Base-by-base conservation (phyloP, 1,284 basidiomycete genomes). In the Apiotrichum gamsii region DNA sequence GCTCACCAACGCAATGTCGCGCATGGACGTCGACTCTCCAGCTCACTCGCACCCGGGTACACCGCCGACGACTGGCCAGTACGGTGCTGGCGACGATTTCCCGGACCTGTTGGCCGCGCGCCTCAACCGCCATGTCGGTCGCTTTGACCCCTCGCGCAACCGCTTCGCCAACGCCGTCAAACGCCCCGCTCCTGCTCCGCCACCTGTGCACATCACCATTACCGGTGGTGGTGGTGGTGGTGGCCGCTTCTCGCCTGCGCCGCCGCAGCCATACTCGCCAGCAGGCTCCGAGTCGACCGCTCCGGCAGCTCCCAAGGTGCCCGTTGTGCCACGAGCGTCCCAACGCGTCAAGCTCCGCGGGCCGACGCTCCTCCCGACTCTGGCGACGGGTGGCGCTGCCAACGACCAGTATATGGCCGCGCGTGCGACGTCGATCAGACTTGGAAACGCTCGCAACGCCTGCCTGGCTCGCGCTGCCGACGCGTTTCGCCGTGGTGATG, bases 401-500 rank as follows among this genome's bases (percentile, higher is more conserved):
- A 90, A 84, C 65, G 78, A 72, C 39, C 71, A 94, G 56, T 97
- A 98, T 73, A 84, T 93, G 81, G 70, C 81, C 0, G 93, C 95
- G 60, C 84, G 93, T 6, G 79, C 83, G 25, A 80, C 85, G 21
- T 88, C 88, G 19, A 78, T 96, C 51, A 86, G 94, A 56, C 81
- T 97, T 6, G 91, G 90, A 33, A 87, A 90, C 8, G 89, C 90
- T 31, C 78, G 94, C 28, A 97, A 97, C 64, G 89, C 90, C 11
- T 94, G 89, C 64, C 78, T 98, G n/a, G 89, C 87, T 3, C 82
- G 90, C 36, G 94, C 94, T 5, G 90, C 94, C 1, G 90, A 96
- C 64, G 90, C 93, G 3, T 97, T 89, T 85, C 78, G 89, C 37
- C 80, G 87, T 11, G 91, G 93, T 4, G 93, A 98, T 58, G 93